Base-by-base conservation (phyloP, 2,329 filamentous ascomycete species). In the Curvularia eragrostidis region DNA sequence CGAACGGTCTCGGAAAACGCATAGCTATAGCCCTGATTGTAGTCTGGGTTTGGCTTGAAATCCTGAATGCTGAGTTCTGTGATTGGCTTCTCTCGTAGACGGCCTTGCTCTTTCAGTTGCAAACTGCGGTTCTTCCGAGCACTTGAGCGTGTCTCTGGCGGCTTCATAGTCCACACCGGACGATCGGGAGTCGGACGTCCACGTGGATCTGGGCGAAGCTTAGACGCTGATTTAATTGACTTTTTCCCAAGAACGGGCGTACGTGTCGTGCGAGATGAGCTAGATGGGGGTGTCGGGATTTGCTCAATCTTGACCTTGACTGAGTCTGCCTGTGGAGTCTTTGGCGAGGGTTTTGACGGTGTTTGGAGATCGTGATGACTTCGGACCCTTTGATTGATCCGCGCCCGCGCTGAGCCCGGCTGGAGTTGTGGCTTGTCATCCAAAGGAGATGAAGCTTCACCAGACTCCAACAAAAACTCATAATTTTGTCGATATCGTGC, bases 21-120 rank as follows among this genome's bases (percentile, higher is more conserved):
- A 75, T 86, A 91, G 52, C 87, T 84, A 42, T 87, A 80, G 1
- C 91, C 90, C 41, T 89, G 83, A 62, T 93, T 94, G 64, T 82
- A 84, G 4, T 80, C 79, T 0, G 91, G 88, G 63, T 97, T 96
- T 66, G 95, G 81, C 72, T 89, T 94, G 81, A 97, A 97, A 75
- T 96, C 89, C 12, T 86, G 84, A 1, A 89, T 79, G 13, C 79
- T 79, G 12, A 96, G 82, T 32, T 83, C 79, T 0, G 81, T 77
- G 3, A 87, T 62, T 0, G 87, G 84, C 49, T 83, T 85, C 9
- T 81, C 74, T 48, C 91, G 86, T n/a, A 75, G 67, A 21, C 57
- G 65, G 7, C 28, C 43, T 19, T 61, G 52, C 3, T 58, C 43
- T 23, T 59, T 63, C 23, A 54, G 30, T 15, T 59, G 52, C 0